phyloP scores from a whole-genome alignment of 129 eudicot species.

The Sambucus nigra region DNA sequence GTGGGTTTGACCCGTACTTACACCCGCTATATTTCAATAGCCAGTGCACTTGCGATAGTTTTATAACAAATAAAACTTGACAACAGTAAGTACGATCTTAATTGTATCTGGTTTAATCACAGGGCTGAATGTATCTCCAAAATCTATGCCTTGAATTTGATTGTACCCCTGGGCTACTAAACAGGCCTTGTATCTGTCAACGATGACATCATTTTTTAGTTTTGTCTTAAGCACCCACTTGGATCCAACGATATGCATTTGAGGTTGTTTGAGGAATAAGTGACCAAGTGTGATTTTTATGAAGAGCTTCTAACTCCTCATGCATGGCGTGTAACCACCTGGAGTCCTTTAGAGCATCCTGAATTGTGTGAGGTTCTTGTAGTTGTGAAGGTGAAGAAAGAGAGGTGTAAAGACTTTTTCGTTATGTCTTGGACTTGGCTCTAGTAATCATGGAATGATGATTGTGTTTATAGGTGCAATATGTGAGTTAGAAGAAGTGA shows the following conservation, averaged over 20 bases:
- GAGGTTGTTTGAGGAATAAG: neutral
- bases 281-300: neutral
- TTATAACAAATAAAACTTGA: no score
- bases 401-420: no score
- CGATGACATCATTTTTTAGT: neutral
- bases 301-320: neutral
- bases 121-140: conserved; percentile 13
- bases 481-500: no score
- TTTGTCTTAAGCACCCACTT: conserved; percentile 8
- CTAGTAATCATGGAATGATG: no score
- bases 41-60: no score
- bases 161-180: neutral
- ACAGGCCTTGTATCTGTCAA: conserved; percentile 7
- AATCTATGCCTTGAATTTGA: conserved; percentile 15
- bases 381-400: no score
- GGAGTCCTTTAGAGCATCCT: no score
- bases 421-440: no score
- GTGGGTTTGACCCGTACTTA: no score
- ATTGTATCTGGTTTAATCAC: conserved; percentile 6
- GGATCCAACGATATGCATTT: neutral
- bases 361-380: no score
- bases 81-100: neutral
- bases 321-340: conserved; percentile 4
- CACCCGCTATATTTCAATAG: no score
- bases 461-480: no score